A percentile compares a stretch with the other conserved stretches of the same genome.
These are phyloP conservation scores for Endotrypanum monterogeii DNA, from an alignment of 208 protist species.

Conservation along the genomic window DNA sequence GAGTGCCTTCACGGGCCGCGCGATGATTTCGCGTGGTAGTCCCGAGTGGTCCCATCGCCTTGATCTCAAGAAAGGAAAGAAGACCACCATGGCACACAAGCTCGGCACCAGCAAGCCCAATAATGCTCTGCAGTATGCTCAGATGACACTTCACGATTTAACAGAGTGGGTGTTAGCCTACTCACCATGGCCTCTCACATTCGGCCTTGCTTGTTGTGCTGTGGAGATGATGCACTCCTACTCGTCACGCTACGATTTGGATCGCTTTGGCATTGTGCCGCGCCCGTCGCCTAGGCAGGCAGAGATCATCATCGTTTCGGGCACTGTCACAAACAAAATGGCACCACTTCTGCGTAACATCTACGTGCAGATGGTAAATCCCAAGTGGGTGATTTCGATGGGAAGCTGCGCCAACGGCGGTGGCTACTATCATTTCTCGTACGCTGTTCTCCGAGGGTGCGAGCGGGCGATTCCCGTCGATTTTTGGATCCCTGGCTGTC, in stretches of 20 bases:
- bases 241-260: slow-evolving; percentile 96
- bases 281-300: slow-evolving; percentile 95
- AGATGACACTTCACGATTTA: slow-evolving; percentile 91
- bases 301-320: slow-evolving; percentile 99
- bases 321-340: slow-evolving; percentile 99
- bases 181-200: slow-evolving; percentile 98
- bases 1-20: slow-evolving; percentile 64
- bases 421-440: slow-evolving; percentile 99
- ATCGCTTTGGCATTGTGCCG: slow-evolving; percentile 98
- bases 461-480: slow-evolving; percentile 98
- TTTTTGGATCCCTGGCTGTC: slow-evolving; percentile 99
- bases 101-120: slow-evolving; percentile 91
- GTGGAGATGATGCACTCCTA: slow-evolving; percentile 99
- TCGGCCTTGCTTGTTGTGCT: slow-evolving; percentile 97
- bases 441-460: slow-evolving; percentile 96
- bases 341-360: slow-evolving; percentile 97
- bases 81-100: slow-evolving; percentile 87
- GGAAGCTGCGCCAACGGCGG: slow-evolving; percentile 98
- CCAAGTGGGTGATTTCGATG: slow-evolving; percentile 94
- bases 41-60: slow-evolving; percentile 91
- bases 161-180: slow-evolving; percentile 91
- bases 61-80: slow-evolving; percentile 91
- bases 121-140: slow-evolving; percentile 91
- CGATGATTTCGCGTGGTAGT: slow-evolving; percentile 92
- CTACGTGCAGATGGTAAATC: slow-evolving; percentile 98